These are phyloP conservation scores for Warburgia ugandensis DNA, from an alignment of 164 flowering plant species.

Conservation along the genomic window DNA sequence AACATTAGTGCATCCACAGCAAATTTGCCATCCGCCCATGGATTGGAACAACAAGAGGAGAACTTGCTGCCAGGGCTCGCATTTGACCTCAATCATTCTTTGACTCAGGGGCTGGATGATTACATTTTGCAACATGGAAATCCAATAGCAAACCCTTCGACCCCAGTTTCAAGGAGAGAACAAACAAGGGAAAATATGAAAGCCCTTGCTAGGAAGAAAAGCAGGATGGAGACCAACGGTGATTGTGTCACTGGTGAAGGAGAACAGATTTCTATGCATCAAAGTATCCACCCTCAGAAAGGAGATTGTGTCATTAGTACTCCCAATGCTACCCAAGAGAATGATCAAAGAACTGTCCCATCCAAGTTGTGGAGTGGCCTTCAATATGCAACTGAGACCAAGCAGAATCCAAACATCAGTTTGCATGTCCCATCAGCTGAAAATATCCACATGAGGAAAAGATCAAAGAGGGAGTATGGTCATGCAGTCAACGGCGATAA, in stretches of 20 bases:
- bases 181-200: slow-evolving; percentile 3
- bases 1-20: no score
- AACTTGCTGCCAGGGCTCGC: not conserved
- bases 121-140: slow-evolving; percentile 16
- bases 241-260: slow-evolving; percentile 9
- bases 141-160: slow-evolving; percentile 7
- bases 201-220: not conserved
- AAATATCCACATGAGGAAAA: slow-evolving; percentile 13
- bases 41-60: slow-evolving; percentile 7
- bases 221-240: not conserved
- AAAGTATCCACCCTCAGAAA: not conserved
- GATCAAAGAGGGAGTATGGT: slow-evolving; percentile 21
- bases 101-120: slow-evolving; percentile 9
- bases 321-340: slow-evolving; percentile 1
- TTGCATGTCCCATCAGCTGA: slow-evolving; percentile 13
- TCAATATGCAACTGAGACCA: slow-evolving; percentile 16
- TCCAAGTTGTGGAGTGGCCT: slow-evolving; percentile 8
- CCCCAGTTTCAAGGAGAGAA: slow-evolving; percentile 1
- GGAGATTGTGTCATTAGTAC: slow-evolving; percentile 12
- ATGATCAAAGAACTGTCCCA: slow-evolving; percentile 5
- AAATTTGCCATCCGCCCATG: slow-evolving; percentile 4
- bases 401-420: slow-evolving; percentile 18
- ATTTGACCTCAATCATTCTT: slow-evolving; percentile 11
- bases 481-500: slow-evolving; percentile 8
- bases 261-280: slow-evolving; percentile 2